These are phyloP conservation scores for Mollisia scopiformis DNA, from an alignment of 2,329 filamentous ascomycete species.

Conservation along the genomic window DNA sequence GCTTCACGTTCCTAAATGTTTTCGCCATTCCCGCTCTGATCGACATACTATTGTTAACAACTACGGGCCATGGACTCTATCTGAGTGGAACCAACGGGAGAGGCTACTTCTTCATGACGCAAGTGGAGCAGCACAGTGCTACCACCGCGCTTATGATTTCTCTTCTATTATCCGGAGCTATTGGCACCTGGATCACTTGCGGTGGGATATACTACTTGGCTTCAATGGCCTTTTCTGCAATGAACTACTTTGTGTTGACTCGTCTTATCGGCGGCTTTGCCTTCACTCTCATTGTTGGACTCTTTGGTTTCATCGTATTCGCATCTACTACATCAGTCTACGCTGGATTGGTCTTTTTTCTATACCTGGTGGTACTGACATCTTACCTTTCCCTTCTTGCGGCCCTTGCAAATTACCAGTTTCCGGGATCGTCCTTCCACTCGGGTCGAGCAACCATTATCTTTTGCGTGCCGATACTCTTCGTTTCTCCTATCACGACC, in stretches of 20 bases:
- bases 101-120: slow-evolving; percentile 47
- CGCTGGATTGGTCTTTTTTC: slow-evolving; percentile 58
- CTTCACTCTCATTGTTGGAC: slow-evolving; percentile 39
- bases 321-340: slow-evolving; percentile 45
- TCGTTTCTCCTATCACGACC: slow-evolving; percentile 59
- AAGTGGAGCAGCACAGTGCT: slow-evolving; percentile 55
- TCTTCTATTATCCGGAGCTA: slow-evolving; percentile 60
- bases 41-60: slow-evolving; percentile 61
- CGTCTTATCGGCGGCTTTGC: slow-evolving; percentile 52
- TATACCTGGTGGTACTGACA: slow-evolving; percentile 60
- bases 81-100: slow-evolving; percentile 45
- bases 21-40: slow-evolving; percentile 66
- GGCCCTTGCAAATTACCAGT: slow-evolving; percentile 40
- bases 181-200: slow-evolving; percentile 65
- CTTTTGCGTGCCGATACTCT: slow-evolving; percentile 55
- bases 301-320: slow-evolving; percentile 55
- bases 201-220: slow-evolving; percentile 65
- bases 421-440: slow-evolving; percentile 29
- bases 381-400: slow-evolving; percentile 62
- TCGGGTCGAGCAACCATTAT: slow-evolving; percentile 44
- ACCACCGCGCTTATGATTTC: slow-evolving; percentile 59
- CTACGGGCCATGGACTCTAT: slow-evolving; percentile 62
- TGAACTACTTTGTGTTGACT: slow-evolving; percentile 46
- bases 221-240: slow-evolving; percentile 53
- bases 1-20: slow-evolving; percentile 55